Evolutionary conservation across 1,284 basidiomycete species (phyloP), one percentile per base, ranked within the genome.

Genomic region (Sanguinoderma infundibulare): DNA sequence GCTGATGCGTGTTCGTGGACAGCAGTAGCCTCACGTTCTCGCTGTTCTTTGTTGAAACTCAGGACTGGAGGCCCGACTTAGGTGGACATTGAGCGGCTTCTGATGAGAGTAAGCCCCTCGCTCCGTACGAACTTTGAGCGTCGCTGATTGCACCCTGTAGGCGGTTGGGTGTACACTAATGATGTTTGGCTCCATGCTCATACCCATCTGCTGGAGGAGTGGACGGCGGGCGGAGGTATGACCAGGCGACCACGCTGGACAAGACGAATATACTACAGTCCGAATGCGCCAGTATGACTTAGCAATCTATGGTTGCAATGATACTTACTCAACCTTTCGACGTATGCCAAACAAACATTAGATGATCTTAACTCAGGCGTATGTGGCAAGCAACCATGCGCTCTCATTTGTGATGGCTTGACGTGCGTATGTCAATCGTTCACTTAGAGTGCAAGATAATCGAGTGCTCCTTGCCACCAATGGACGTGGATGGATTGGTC

Each of bases 1-100:
- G 36, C 51, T 61, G 60, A 72, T 69, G 53, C 58, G 40, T 49
- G 36, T 63, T 34, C 42, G 26, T 58, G 53, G 70, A 66, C 67
- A 91, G 88, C 77, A 92, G 89, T 74, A 90, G 90, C 78, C 80
- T 92, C 60, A 91, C 88, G 10, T 92, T 92, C 65, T 83, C 86
- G 5, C 83, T 93, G 90, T 73, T 76, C 0, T 92, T 91, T 65
- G 84, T 92, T 5, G 81, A 86, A 64, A 88, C 87, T 0, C 90
- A 93, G 67, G 84, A 87, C 62, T 92, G 91, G 91, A 78, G 87
- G 59, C 80, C 85, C 17, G 90, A 92, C 73, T 64, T 87, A 12
- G 76, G 78, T 39, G 87, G 81, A 1, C 70, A 68, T 5, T 91
- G 90, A 89, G 78, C 79, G 2, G 74, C 71, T 10, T 47, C 79